Evolutionary conservation across 371 early-diverging fungal species (phyloP).

Genomic region (Mucor velutinosus): DNA sequence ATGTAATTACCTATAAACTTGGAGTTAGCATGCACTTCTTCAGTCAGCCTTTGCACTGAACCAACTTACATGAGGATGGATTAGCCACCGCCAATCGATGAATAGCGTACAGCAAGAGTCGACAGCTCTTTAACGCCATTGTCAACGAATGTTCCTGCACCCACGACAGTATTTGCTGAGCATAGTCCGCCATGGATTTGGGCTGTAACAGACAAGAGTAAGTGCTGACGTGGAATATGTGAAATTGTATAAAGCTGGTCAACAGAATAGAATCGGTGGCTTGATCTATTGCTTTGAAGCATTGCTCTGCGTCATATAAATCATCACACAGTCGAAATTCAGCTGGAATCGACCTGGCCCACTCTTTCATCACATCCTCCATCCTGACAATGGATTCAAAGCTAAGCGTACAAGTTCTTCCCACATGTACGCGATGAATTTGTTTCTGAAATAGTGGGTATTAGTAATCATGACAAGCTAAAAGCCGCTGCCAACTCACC

Average conservation of each 20-base stretch:
- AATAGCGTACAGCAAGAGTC: constrained; percentile 6
- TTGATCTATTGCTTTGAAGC: constrained; percentile 4
- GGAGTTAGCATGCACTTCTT: background rate
- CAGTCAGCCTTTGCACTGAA: background rate
- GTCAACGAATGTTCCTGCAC: constrained; percentile 12
- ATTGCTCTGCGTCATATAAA: background rate
- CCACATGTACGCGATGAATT: constrained; percentile 12
- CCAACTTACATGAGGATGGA: constrained; percentile 5
- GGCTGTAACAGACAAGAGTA: constrained; percentile 20
- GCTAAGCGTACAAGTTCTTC: constrained; percentile 11
- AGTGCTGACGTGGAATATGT: background rate
- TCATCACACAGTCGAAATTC: constrained; percentile 12
- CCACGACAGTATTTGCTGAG: constrained; percentile 3
- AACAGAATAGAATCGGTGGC: background rate
- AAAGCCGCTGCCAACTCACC: background rate
- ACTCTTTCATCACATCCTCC: constrained; percentile 12
- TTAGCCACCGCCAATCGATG: background rate
- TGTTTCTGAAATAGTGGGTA: too few species aligned
- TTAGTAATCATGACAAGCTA: too few species aligned
- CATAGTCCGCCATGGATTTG: background rate
- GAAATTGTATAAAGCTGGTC: constrained; percentile 12
- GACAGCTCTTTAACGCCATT: background rate
- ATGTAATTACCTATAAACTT: constrained; percentile 7
- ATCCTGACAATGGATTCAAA: constrained; percentile 17
- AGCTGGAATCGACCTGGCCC: background rate